A percentile compares a stretch with the other conserved stretches of the same genome.
phyloP scores from a whole-genome alignment of 2,329 filamentous ascomycete species.

The Ramularia endophylla region DNA sequence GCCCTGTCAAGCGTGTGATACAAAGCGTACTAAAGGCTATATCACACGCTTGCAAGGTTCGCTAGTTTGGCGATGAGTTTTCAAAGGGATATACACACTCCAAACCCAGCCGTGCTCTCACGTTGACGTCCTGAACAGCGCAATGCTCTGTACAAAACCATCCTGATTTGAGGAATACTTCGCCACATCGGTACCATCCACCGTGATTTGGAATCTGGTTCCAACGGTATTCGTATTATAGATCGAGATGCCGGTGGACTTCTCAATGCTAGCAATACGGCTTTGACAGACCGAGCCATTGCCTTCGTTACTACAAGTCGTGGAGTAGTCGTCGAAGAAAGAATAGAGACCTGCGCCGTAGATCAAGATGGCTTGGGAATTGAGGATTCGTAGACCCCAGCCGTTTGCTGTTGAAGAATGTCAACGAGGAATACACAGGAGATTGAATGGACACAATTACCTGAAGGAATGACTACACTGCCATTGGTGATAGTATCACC shows the following conservation, averaged over 20 bases:
- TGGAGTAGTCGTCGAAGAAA: conserved; percentile 60
- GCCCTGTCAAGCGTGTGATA: too few relatives aligned
- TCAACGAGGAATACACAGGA: conserved; percentile 13
- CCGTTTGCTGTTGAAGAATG: conserved; percentile 45
- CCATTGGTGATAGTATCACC: conserved; percentile 15
- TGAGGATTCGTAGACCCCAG: conserved; percentile 60
- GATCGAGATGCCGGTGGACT: conserved; percentile 34
- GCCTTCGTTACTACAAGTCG: conserved; percentile 35
- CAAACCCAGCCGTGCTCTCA: too few relatives aligned
- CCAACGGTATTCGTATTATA: conserved; percentile 40
- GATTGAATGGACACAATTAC: conserved; percentile 47
- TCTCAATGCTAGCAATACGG: conserved; percentile 45
- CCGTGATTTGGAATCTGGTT: conserved; percentile 40
- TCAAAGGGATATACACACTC: too few relatives aligned
- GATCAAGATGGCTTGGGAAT: conserved; percentile 49
- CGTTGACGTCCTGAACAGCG: conserved; percentile 29
- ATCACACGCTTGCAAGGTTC: too few relatives aligned
- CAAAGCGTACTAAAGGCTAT: too few relatives aligned
- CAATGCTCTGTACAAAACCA: conserved; percentile 40
- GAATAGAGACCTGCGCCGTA: conserved; percentile 63
- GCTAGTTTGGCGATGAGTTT: too few relatives aligned
- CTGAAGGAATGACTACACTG: conserved; percentile 23
- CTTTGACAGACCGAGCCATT: conserved; percentile 42
- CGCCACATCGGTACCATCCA: conserved; percentile 40
- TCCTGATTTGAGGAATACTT: conserved; percentile 43